These are phyloP conservation scores for Usnea hakonensis DNA, from an alignment of 495 filamentous ascomycete genomes.

Conservation along the genomic window DNA sequence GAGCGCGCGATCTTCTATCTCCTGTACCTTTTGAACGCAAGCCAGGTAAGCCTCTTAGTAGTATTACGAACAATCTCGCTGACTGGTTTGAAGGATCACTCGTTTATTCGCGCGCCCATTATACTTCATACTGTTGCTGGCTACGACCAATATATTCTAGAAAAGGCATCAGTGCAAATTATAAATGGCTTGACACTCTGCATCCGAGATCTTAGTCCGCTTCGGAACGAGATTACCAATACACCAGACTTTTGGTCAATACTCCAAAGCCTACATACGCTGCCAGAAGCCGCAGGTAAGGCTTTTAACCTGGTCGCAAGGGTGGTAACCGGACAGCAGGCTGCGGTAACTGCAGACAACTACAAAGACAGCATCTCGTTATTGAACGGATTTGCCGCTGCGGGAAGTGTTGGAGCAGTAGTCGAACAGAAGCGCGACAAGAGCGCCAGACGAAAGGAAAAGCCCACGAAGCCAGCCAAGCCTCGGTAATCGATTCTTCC, in stretches of 20 bases:
- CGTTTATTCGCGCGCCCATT: conserved; percentile 86
- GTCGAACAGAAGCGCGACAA: conserved; percentile 73
- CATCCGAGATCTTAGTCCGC: conserved; percentile 61
- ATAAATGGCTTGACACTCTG: conserved; percentile 75
- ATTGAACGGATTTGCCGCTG: conserved; percentile 82
- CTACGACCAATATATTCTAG: conserved; percentile 68
- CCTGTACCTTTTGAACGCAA: conserved; percentile 71
- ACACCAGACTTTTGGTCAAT: conserved; percentile 98
- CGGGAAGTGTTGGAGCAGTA: conserved; percentile 70
- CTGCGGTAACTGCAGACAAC: conserved; percentile 87
- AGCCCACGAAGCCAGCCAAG: conserved; percentile 49
- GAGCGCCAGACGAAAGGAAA: conserved; percentile 35
- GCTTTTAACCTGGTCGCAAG: conserved; percentile 78
- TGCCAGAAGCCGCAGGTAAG: conserved; percentile 58
- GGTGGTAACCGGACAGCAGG: conserved; percentile 52
- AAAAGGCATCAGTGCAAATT: conserved; percentile 64
- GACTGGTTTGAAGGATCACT: conserved; percentile 58
- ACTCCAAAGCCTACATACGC: conserved; percentile 61
- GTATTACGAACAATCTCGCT: conserved; percentile 21
- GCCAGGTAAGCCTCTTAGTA: conserved; percentile 59
- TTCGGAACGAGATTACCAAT: conserved; percentile 86
- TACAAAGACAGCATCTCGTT: conserved; percentile 78
- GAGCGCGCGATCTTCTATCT: conserved; percentile 83
- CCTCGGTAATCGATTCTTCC: conserved; percentile 42
- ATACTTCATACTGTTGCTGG: conserved; percentile 85